Conservation (phyloP, 352 stramenopile genomes). For the Globisporangium cederbergense region DNA sequence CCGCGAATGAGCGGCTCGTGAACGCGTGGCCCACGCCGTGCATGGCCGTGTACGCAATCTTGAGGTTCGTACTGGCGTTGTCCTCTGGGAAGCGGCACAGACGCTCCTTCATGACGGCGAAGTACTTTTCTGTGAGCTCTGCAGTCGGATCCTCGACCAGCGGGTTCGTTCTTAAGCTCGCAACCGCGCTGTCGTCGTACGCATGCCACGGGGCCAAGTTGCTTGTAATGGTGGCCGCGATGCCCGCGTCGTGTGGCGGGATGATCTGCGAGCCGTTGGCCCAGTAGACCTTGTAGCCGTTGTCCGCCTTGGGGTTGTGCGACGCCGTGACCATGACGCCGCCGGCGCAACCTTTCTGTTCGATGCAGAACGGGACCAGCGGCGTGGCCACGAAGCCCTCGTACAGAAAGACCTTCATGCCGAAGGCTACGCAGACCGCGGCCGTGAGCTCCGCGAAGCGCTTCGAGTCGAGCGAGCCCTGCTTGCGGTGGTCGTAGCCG, state of each 20-base stretch:
- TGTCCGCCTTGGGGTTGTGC: slow-evolving; percentile 98
- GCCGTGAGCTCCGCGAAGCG: slow-evolving; percentile 86
- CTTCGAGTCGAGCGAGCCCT: slow-evolving; percentile 79
- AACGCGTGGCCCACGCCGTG: slow-evolving; percentile 96
- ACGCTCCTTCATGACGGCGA: slow-evolving; percentile 36
- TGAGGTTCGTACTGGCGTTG: slow-evolving; percentile 57
- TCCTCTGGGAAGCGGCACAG: slow-evolving; percentile 68
- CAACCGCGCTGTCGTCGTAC: slow-evolving; percentile 52
- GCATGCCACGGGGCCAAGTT: slow-evolving; percentile 88
- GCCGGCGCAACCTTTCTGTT: slow-evolving; percentile 73
- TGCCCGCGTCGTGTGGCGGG: slow-evolving; percentile 92
- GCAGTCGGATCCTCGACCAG: slow-evolving; percentile 68
- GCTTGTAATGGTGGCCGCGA: slow-evolving; percentile 86
- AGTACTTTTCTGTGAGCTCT: slow-evolving; percentile 74
- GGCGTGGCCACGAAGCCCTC: slow-evolving; percentile 94
- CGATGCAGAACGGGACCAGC: slow-evolving; percentile 88
- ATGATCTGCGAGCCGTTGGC: slow-evolving; percentile 97
- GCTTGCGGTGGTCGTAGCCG: slow-evolving; percentile 88
- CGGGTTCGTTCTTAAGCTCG: slow-evolving; percentile 29
- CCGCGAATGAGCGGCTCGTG: slow-evolving; percentile 88
- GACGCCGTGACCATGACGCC: slow-evolving; percentile 95
- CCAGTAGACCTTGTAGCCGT: slow-evolving; percentile 98
- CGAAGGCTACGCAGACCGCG: slow-evolving; percentile 70
- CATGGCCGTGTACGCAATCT: slow-evolving; percentile 97
- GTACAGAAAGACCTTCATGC: slow-evolving; percentile 91